phyloP scores from a whole-genome alignment of 208 protist genomes.

The Entamoeba invadens region DNA sequence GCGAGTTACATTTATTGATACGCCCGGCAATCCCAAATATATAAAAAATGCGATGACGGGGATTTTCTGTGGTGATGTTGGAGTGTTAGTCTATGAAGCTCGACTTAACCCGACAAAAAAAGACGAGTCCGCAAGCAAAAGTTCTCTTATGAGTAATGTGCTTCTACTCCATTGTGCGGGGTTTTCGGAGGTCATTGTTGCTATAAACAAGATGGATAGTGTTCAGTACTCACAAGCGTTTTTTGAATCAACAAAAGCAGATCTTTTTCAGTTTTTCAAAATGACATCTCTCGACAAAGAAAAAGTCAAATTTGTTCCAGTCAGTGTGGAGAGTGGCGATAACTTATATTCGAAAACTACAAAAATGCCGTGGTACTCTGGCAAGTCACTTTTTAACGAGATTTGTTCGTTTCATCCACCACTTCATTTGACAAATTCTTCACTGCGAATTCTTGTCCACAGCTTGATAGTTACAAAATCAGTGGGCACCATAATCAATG shows the following conservation, averaged over 20 bases:
- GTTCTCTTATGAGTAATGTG: constrained; percentile 68
- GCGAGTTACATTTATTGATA: constrained; percentile 96
- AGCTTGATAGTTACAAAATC: constrained; percentile 92
- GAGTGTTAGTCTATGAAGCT: constrained; percentile 61
- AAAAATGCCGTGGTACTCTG: constrained; percentile 75
- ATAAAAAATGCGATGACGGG: constrained; percentile 99
- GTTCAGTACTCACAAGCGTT: constrained; percentile 55
- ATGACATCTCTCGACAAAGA: constrained; percentile 71
- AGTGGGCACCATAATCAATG: constrained; percentile 79
- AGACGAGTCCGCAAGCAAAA: constrained; percentile 48
- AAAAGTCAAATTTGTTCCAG: constrained; percentile 71
- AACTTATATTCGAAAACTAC: constrained; percentile 67
- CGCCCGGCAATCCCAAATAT: constrained; percentile 96
- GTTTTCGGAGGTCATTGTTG: constrained; percentile 66
- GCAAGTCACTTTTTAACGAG: constrained; percentile 62
- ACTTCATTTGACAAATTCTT: constrained; percentile 66
- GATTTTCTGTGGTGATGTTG: constrained; percentile 69
- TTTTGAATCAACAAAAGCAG: constrained; percentile 59
- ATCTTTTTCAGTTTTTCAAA: constrained; percentile 50
- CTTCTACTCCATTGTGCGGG: constrained; percentile 64
- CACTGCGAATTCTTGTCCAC: constrained; percentile 60
- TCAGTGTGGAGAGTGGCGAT: constrained; percentile 73
- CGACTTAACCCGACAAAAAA: constrained; percentile 54
- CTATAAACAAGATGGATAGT: constrained; percentile 56
- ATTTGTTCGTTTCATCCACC: constrained; percentile 59